These are phyloP conservation scores for Dalbergia cochinchinensis DNA, from an alignment of 306 rosid species.

Conservation along the genomic window DNA sequence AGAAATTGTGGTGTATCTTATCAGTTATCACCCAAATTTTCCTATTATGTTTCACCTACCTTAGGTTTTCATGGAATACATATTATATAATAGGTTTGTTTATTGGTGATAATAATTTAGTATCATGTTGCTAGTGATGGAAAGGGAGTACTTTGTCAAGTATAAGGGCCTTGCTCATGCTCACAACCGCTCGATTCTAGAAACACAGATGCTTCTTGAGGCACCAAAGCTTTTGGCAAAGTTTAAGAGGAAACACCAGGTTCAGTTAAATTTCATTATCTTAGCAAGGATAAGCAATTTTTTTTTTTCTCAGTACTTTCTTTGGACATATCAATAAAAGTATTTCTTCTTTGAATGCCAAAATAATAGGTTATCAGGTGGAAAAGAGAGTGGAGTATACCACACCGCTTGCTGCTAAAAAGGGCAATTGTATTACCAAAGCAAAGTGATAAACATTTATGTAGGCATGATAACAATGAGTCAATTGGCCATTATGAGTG, in stretches of 20 bases:
- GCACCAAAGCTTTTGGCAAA: constrained; percentile 52
- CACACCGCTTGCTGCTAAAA: constrained; percentile 54
- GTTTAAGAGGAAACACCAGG: constrained; percentile 49
- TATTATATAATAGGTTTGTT: constrained; percentile 9
- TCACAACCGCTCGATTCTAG: constrained; percentile 58
- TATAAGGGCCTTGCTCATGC: constrained; percentile 57
- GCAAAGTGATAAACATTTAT: constrained; percentile 29
- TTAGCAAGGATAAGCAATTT: neutral
- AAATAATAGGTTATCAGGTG: constrained; percentile 46
- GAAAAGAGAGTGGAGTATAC: constrained; percentile 56
- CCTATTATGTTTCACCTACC: constrained; percentile 14
- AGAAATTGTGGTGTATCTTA: neutral
- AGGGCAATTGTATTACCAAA: constrained; percentile 44
- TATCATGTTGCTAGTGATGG: constrained; percentile 45
- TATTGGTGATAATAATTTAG: constrained; percentile 22
- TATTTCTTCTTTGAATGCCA: constrained; percentile 6
- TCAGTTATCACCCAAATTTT: neutral
- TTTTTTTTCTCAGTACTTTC: constrained; percentile 5
- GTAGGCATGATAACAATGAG: constrained; percentile 25
- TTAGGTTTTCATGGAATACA: constrained; percentile 28
- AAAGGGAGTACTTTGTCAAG: constrained; percentile 53
- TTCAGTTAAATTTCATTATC: constrained; percentile 20
- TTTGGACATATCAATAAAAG: neutral
- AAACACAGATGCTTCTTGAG: constrained; percentile 43
- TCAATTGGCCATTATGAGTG: constrained; percentile 48